Base-by-base conservation (phyloP, 106 monocot genomes). In the Phalaenopsis aphrodite region DNA sequence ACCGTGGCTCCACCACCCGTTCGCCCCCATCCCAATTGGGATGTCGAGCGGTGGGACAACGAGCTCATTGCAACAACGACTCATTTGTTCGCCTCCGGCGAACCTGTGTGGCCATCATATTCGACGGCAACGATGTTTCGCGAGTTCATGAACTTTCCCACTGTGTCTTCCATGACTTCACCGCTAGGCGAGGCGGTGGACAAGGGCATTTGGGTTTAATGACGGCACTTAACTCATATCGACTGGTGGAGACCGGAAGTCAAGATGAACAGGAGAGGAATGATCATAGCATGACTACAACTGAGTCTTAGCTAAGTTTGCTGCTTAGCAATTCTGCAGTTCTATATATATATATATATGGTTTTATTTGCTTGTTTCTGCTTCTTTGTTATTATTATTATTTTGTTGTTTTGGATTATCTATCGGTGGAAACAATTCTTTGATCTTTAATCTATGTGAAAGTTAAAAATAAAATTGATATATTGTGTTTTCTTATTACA, bases 131-230 rank as follows among this genome's bases (percentile, higher is more conserved):
- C 37, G 7, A 71, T 71, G 69, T 71, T 71, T 71, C 69, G 69
- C 39, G 69, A 91, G 47, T 88, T 90, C 73, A 88, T 94, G 94
- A 94, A 94, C 80, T 92, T 94, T 73, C 91, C 64, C 64, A 19
- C 88, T 0, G 78, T 91, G 0, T 64, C 94, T 9, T 91, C 89
- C 1, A 90, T 90, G 94, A 87, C 91, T 7, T 77, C 92, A 55
- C 38, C 79, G 86, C 46, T 83, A 79, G 4, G 52, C 15, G 81
- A 75, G 64, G 23, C 21, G 64, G 19, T 2, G 81, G 69, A 16
- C 84, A 78, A 42, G 85, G 83, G 19, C 85, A 87, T 65, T 75
- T 81, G 83, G 87, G 90, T 0, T 72, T 90, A 41, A 21, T 90
- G 47, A 75, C 90, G 2, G 85, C 90, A 17, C 65, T 87, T 74